Evolutionary conservation across 2,329 filamentous ascomycete species (phyloP).

Genomic region (Zymoseptoria tritici): DNA sequence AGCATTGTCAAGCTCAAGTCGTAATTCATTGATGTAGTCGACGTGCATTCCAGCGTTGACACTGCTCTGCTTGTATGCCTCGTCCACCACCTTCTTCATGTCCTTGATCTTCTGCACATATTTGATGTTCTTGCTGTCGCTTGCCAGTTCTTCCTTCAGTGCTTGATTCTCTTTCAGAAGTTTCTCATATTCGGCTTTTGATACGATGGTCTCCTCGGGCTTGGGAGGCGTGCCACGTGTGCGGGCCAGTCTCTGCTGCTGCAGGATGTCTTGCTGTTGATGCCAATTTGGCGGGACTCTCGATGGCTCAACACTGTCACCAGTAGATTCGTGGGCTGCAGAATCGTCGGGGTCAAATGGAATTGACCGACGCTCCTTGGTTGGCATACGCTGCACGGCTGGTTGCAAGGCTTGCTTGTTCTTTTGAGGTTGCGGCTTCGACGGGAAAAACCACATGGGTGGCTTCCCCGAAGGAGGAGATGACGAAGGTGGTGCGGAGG

Average conservation of each 20-base stretch:
- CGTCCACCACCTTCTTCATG: slow-evolving; percentile 21
- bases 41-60: slow-evolving; percentile 23
- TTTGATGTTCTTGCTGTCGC: neutral
- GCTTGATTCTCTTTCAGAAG: neutral
- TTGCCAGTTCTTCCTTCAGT: neutral
- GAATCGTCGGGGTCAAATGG: slow-evolving; percentile 23
- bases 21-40: slow-evolving; percentile 17
- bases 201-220: neutral
- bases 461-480: neutral
- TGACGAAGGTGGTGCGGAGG: neutral
- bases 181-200: neutral
- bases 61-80: slow-evolving; percentile 25
- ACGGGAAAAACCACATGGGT: neutral
- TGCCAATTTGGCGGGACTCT: slow-evolving; percentile 22
- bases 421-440: neutral
- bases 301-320: slow-evolving; percentile 13
- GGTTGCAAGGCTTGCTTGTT: slow-evolving; percentile 13
- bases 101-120: slow-evolving; percentile 21
- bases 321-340: slow-evolving; percentile 27
- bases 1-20: slow-evolving; percentile 16
- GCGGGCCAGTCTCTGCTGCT: slow-evolving; percentile 23
- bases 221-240: slow-evolving; percentile 2
- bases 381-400: slow-evolving; percentile 25
- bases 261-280: slow-evolving; percentile 22
- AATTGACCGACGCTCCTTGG: slow-evolving; percentile 8